Percentiles rank a stretch among this genome's conserved stretches.
Evolutionary conservation across 2,329 filamentous ascomycete species (phyloP).

Genomic region (Phialophora verrucosa): DNA sequence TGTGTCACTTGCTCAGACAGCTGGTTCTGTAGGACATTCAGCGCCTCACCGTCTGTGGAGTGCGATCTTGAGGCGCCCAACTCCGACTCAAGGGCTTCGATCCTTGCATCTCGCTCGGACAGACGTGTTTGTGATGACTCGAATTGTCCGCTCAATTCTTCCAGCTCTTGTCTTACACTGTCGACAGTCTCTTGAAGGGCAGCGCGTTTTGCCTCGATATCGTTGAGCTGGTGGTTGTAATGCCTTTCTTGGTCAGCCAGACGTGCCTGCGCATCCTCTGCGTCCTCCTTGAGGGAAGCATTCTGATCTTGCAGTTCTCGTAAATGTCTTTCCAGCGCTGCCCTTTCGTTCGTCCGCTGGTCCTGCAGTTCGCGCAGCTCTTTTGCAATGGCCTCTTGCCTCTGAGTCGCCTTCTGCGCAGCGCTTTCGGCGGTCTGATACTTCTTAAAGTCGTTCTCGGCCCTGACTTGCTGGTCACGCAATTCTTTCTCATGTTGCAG

Average conservation of each 20-base stretch:
- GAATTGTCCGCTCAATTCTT: slow-evolving; percentile 62
- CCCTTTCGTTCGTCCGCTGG: slow-evolving; percentile 60
- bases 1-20: slow-evolving; percentile 91
- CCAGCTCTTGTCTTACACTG: slow-evolving; percentile 58
- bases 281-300: slow-evolving; percentile 76
- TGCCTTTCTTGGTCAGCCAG: slow-evolving; percentile 73
- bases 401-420: slow-evolving; percentile 58
- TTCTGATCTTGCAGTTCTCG: slow-evolving; percentile 69
- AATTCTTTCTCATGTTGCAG: slow-evolving; percentile 83
- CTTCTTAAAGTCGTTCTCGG: slow-evolving; percentile 83
- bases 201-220: slow-evolving; percentile 66
- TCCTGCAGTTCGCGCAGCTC: slow-evolving; percentile 63
- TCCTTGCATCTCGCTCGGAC: slow-evolving; percentile 70
- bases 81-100: slow-evolving; percentile 79
- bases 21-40: slow-evolving; percentile 84
- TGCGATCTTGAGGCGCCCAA: slow-evolving; percentile 83
- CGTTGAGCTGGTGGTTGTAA: slow-evolving; percentile 62
- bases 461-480: slow-evolving; percentile 76
- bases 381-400: slow-evolving; percentile 59
- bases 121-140: slow-evolving; percentile 70
- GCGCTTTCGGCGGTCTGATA: slow-evolving; percentile 62
- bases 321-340: slow-evolving; percentile 61
- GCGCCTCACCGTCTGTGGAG: slow-evolving; percentile 82
- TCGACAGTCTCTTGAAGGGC: slow-evolving; percentile 62
- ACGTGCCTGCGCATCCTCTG: slow-evolving; percentile 80